A percentile compares a stretch with the other conserved stretches of the same genome.
These are phyloP conservation scores for Abrus pulchellus DNA, from an alignment of 306 rosid species.

Conservation along the genomic window DNA sequence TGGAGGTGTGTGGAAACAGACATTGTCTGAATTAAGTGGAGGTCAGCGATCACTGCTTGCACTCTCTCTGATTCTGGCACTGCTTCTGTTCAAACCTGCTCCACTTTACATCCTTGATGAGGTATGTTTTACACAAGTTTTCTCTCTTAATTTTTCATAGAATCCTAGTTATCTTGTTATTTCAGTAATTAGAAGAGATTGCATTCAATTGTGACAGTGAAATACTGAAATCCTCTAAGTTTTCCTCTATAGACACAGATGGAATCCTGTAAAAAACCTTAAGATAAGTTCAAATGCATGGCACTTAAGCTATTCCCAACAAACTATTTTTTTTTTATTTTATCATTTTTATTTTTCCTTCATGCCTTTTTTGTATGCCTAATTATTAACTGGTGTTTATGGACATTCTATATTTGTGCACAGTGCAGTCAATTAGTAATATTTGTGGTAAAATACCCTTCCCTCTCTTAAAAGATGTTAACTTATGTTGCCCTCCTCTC, in stretches of 20 bases:
- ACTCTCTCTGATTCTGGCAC: slow-evolving; percentile 89
- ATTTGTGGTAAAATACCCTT: no score
- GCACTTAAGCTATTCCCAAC: not conserved
- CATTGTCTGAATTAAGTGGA: slow-evolving; percentile 96
- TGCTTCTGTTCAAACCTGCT: slow-evolving; percentile 98
- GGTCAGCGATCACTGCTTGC: slow-evolving; percentile 99
- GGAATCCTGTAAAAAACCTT: not conserved
- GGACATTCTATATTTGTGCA: no score
- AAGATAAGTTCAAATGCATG: not conserved
- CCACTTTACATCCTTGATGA: slow-evolving; percentile 96
- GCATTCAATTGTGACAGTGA: slow-evolving; percentile 11
- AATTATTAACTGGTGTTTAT: no score
- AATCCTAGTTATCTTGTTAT: not conserved
- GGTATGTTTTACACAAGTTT: slow-evolving; percentile 60
- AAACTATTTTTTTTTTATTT: not conserved
- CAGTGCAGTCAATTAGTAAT: no score
- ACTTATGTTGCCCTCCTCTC: no score
- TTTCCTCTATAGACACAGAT: not conserved
- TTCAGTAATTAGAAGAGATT: slow-evolving; percentile 1
- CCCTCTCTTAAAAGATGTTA: no score
- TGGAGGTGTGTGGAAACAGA: slow-evolving; percentile 98
- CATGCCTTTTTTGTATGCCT: not conserved
- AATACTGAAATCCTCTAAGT: slow-evolving; percentile 14
- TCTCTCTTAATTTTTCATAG: not conserved
- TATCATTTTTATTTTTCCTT: not conserved